Evolutionary conservation across 108 stramenopile genomes (phyloP), one percentile per base, ranked within the genome.

Genomic region (Seminavis robusta): DNA sequence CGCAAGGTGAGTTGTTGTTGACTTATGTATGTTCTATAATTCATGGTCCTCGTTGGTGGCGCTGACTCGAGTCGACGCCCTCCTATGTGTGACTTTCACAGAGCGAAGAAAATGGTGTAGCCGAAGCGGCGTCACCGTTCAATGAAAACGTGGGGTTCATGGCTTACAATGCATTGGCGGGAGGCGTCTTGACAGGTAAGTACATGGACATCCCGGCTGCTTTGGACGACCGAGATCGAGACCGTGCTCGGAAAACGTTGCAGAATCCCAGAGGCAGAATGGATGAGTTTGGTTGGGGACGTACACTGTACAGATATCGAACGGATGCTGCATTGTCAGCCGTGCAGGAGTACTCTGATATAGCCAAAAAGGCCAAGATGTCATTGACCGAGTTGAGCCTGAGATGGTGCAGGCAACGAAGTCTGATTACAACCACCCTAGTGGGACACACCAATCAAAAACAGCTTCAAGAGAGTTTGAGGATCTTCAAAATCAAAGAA

Each of bases 81-180:
- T n/a, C n/a, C n/a, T n/a, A n/a, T n/a, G n/a, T n/a, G n/a, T n/a
- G n/a, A n/a, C n/a, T n/a, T n/a, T n/a, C n/a, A 20, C 36, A 69
- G 54, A 79, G 77, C 44, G 91, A 92, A 62, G 94, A 92, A 64
- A 92, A 95, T 59, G 93, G 93, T 31, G 86, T 95, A 2, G 86
- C 90, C 0, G 94, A 95, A 63, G 90, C 90, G 3, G 88, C 90
- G 16, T 90, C 88, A 0, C 86, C 86, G 0, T 88, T 69, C 71
- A 89, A 89, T 47, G 88, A 88, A 62, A 95, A 95, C 67, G 85
- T 87, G 25, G 91, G 91, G 0, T 93, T 93, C 74, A 85, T 91
- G 85, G 65, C 88, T 0, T 95, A 90, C 73, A 95, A 92, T 59
- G 84, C 86, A 3, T 65, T 95, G 3, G 94, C 90, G 0, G 94